Conservation (phyloP, 2,329 filamentous ascomycete species). For the Cladosporium halotolerans region DNA sequence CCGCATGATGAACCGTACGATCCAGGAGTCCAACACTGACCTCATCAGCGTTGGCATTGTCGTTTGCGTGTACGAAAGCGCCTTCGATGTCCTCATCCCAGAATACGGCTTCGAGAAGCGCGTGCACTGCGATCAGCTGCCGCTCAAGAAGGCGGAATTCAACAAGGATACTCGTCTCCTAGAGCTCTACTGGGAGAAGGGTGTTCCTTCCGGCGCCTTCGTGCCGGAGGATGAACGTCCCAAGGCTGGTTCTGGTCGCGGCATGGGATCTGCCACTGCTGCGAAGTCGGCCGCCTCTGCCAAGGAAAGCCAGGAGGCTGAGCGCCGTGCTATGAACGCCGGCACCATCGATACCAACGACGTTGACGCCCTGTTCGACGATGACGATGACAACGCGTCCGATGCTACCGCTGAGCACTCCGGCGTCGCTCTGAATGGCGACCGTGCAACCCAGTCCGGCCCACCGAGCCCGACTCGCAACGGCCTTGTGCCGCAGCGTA, state of each 20-base stretch:
- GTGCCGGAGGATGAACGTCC: slow-evolving; percentile 95
- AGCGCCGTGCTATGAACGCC: slow-evolving; percentile 89
- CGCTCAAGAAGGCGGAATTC: slow-evolving; percentile 98
- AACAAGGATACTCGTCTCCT: slow-evolving; percentile 91
- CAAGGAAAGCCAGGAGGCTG: slow-evolving; percentile 83
- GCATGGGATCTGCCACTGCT: slow-evolving; percentile 53
- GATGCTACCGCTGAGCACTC: slow-evolving; percentile 78
- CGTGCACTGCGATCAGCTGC: slow-evolving; percentile 96
- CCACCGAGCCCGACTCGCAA: slow-evolving; percentile 83
- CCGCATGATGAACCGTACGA: slow-evolving; percentile 88
- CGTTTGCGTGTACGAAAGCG: slow-evolving; percentile 94
- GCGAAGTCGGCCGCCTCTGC: slow-evolving; percentile 79
- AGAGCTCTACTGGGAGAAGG: slow-evolving; percentile 99
- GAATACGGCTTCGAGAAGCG: slow-evolving; percentile 99
- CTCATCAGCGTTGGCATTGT: slow-evolving; percentile 94
- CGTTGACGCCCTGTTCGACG: slow-evolving; percentile 91
- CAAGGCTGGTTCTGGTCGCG: slow-evolving; percentile 64
- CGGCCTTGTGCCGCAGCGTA: slow-evolving; percentile 63
- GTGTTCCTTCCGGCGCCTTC: slow-evolving; percentile 90
- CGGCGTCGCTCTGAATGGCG: slow-evolving; percentile 72
- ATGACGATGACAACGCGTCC: slow-evolving; percentile 80
- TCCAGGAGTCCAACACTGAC: slow-evolving; percentile 79
- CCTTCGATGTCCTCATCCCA: slow-evolving; percentile 95
- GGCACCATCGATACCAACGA: slow-evolving; percentile 90
- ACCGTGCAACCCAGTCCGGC: slow-evolving; percentile 91